A percentile compares a stretch with the other conserved stretches of the same genome.
phyloP scores from a whole-genome alignment of 495 filamentous ascomycete genomes.

The Podospora anserina region DNA sequence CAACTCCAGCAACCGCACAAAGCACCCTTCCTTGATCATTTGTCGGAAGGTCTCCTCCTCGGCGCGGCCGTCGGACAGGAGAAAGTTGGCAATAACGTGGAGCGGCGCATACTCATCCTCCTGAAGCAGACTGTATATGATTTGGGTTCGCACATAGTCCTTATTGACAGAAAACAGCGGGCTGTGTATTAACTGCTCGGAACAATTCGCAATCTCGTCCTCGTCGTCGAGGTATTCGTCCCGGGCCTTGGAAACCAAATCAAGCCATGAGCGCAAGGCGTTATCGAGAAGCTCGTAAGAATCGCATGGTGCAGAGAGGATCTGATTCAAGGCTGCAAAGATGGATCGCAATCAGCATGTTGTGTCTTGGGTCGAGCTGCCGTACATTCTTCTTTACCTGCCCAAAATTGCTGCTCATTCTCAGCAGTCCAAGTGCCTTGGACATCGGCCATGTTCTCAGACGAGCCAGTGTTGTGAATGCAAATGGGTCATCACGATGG shows the following conservation, averaged over 20 bases:
- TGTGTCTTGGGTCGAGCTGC: background rate
- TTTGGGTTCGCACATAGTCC: conserved; percentile 88
- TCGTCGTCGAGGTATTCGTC: conserved; percentile 80
- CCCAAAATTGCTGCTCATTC: conserved; percentile 90
- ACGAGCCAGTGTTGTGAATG: conserved; percentile 22
- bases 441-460: conserved; percentile 54
- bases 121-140: conserved; percentile 87
- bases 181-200: conserved; percentile 75
- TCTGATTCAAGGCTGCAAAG: conserved; percentile 70
- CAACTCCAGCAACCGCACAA: conserved; percentile 77
- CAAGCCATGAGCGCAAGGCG: conserved; percentile 76
- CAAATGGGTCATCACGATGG: conserved; percentile 30
- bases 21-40: conserved; percentile 83
- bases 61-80: conserved; percentile 84
- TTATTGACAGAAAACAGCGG: conserved; percentile 66
- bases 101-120: conserved; percentile 78
- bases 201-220: conserved; percentile 79
- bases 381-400: conserved; percentile 53
- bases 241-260: conserved; percentile 73
- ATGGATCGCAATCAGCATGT: background rate
- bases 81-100: conserved; percentile 77
- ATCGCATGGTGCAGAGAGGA: conserved; percentile 68
- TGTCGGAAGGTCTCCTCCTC: conserved; percentile 75
- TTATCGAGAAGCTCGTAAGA: conserved; percentile 80
- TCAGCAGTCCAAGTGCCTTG: conserved; percentile 69